These are phyloP conservation scores for Heracleum sosnowskyi DNA, from an alignment of 129 eudicot species.

Conservation along the genomic window DNA sequence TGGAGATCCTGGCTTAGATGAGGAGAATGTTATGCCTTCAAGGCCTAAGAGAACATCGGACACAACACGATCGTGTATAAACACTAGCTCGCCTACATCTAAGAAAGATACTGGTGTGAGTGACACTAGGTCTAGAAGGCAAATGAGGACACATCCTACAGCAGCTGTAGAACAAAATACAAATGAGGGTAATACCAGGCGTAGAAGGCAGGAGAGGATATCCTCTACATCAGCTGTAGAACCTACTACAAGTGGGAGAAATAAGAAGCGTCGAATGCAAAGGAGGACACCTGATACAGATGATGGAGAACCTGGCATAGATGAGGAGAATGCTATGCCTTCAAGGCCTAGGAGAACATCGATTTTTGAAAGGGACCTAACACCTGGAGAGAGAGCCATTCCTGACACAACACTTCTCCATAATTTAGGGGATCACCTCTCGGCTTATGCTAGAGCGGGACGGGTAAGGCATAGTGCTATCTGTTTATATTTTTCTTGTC, in stretches of 20 bases:
- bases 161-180: not conserved
- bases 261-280: not conserved
- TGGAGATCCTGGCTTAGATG: too few species aligned
- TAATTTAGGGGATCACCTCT: constrained; percentile 11
- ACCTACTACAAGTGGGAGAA: not conserved
- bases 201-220: not conserved
- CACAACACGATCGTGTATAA: too few species aligned
- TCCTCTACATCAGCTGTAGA: not conserved
- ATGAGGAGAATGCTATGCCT: not conserved
- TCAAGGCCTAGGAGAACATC: not conserved
- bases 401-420: constrained; percentile 7
- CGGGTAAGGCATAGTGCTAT: not conserved
- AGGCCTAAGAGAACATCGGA: too few species aligned
- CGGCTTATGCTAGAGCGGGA: constrained; percentile 12
- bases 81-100: constrained; percentile 6
- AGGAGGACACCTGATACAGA: not conserved
- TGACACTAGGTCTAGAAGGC: not conserved
- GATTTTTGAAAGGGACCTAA: not conserved
- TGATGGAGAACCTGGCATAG: not conserved
- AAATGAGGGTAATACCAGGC: not conserved
- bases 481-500: not conserved
- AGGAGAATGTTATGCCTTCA: too few species aligned
- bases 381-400: constrained; percentile 4
- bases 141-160: not conserved
- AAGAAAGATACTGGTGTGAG: not conserved